Conservation (phyloP, 208 protist species). For the Phytomonas sp. region DNA sequence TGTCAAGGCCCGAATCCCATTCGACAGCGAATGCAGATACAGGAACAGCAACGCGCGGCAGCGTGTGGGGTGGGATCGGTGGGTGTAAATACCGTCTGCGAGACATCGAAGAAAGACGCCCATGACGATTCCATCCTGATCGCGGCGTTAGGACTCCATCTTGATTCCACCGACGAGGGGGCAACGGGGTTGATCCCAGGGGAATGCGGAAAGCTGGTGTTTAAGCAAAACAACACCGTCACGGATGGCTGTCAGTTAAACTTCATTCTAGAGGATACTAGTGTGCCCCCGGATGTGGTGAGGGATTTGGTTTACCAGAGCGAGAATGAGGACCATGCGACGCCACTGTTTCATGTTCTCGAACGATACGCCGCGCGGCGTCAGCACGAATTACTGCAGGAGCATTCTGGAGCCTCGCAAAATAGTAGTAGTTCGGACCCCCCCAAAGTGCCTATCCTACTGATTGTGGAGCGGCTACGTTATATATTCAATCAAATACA, state of each 20-base stretch:
- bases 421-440: not conserved
- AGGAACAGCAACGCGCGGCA: not conserved
- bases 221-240: constrained; percentile 63
- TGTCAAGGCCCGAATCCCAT: constrained; percentile 7
- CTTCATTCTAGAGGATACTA: constrained; percentile 33
- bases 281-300: constrained; percentile 35
- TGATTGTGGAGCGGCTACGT: constrained; percentile 7
- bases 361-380: not conserved
- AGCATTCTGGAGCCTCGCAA: not conserved
- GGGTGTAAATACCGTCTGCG: not conserved
- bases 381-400: not conserved
- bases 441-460: not conserved
- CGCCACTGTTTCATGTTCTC: not conserved
- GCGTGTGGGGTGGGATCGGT: not conserved
- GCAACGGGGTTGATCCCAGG: constrained; percentile 6
- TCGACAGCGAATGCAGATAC: not conserved
- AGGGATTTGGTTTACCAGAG: constrained; percentile 16
- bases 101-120: not conserved
- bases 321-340: not conserved
- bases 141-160: not conserved
- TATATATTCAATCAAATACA: not conserved
- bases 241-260: constrained; percentile 60
- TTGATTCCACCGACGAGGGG: not conserved
- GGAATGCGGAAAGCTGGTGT: constrained; percentile 28
- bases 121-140: not conserved